Conservation (phyloP, 768 basidiomycete genomes). For the Suillus americanus region DNA sequence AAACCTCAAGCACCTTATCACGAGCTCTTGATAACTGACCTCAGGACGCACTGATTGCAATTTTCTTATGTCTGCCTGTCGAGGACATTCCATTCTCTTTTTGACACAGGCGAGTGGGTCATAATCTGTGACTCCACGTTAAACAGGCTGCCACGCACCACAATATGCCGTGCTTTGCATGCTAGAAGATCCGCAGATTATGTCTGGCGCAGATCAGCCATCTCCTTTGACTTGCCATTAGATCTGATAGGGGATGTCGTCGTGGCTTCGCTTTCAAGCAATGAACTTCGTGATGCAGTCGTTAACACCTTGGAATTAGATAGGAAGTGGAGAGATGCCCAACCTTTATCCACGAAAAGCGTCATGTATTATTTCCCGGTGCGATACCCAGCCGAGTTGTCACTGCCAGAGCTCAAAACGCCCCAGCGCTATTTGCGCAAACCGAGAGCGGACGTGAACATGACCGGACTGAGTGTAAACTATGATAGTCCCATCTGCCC, state of each 20-base stretch:
- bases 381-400: no score
- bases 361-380: no score
- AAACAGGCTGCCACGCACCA: background rate
- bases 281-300: no score
- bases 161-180: slow-evolving; percentile 57
- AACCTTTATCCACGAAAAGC: no score
- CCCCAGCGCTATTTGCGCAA: no score
- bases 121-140: slow-evolving; percentile 3
- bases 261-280: slow-evolving; percentile 66
- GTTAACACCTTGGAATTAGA: no score
- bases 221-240: slow-evolving; percentile 34
- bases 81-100: slow-evolving; percentile 45
- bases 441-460: no score
- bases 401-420: no score
- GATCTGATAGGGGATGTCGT: slow-evolving; percentile 34
- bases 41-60: slow-evolving; percentile 43
- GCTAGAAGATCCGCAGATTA: slow-evolving; percentile 50
- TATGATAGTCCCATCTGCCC: slow-evolving; percentile 23
- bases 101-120: slow-evolving; percentile 44
- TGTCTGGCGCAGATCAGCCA: slow-evolving; percentile 49
- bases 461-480: no score
- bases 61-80: slow-evolving; percentile 29
- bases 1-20: slow-evolving; percentile 9
- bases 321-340: no score
- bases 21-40: slow-evolving; percentile 24